These are phyloP conservation scores for Chalciporus chontae DNA, from an alignment of 768 basidiomycete genomes.

Conservation along the genomic window DNA sequence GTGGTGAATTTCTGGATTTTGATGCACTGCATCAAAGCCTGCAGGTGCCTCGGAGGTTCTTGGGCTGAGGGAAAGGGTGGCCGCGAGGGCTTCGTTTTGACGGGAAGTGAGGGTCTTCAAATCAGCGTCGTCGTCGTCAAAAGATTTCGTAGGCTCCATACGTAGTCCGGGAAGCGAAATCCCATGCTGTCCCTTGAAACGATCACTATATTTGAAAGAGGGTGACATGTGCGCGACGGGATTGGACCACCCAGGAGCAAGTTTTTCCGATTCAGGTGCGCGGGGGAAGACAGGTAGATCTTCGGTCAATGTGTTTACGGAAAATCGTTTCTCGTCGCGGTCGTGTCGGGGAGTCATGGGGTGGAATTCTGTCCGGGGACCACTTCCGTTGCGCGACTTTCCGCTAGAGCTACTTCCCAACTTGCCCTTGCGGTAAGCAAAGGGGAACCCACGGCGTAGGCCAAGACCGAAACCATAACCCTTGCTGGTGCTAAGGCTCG, in stretches of 20 bases:
- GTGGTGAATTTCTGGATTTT: constrained; percentile 5
- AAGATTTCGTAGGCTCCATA: constrained; percentile 7
- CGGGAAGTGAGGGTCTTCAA: constrained; percentile 29
- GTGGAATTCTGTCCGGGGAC: constrained; percentile 16
- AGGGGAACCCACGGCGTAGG: constrained; percentile 25
- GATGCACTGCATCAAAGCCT: constrained; percentile 3
- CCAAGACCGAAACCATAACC: constrained; percentile 35
- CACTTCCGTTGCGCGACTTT: constrained; percentile 9
- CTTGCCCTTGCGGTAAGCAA: constrained; percentile 24
- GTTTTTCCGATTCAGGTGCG: constrained; percentile 30
- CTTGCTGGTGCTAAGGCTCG: constrained; percentile 29
- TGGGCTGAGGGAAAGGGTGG: constrained; percentile 44
- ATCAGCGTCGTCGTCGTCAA: constrained; percentile 28
- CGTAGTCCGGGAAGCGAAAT: constrained; percentile 22
- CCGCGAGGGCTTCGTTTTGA: constrained; percentile 36
- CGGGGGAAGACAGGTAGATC: constrained; percentile 11
- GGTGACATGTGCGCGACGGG: constrained; percentile 16
- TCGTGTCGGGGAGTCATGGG: constrained; percentile 20
- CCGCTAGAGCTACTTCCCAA: constrained; percentile 17
- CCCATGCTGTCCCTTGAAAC: constrained; percentile 8
- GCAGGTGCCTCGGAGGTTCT: constrained; percentile 35
- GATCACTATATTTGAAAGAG: constrained; percentile 9
- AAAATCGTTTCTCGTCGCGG: constrained; percentile 29
- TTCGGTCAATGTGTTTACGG: constrained; percentile 22
- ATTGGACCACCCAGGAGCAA: constrained; percentile 32